Conservation (phyloP, 345 rosid genomes). For the Raphanus raphanistrum region DNA sequence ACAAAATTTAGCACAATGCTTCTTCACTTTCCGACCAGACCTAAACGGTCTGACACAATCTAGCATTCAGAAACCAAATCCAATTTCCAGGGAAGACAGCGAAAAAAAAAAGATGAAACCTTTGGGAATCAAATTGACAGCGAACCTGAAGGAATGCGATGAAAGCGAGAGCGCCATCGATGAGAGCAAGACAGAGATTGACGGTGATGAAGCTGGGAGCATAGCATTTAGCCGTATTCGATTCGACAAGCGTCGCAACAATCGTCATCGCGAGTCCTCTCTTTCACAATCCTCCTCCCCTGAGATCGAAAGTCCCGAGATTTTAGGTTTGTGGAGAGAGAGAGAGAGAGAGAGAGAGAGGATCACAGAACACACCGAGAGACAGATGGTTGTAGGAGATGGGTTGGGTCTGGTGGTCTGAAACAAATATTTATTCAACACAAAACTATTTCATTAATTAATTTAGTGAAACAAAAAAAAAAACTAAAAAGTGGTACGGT, state of each 20-base stretch:
- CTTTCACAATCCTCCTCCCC: slow-evolving; percentile 14
- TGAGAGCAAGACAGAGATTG: slow-evolving; percentile 37
- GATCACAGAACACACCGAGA: slow-evolving; percentile 29
- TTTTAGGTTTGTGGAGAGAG: slow-evolving; percentile 35
- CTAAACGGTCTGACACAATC: slow-evolving; percentile 1
- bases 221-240: slow-evolving; percentile 23
- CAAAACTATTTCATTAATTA: background rate
- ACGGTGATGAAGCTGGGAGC: slow-evolving; percentile 37
- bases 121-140: background rate
- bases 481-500: slow-evolving; percentile 12
- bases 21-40: slow-evolving; percentile 7
- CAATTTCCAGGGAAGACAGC: background rate
- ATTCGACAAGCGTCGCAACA: slow-evolving; percentile 15
- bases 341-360: background rate
- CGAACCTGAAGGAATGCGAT: slow-evolving; percentile 40
- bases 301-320: slow-evolving; percentile 38
- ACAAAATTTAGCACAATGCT: slow-evolving; percentile 16
- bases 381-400: slow-evolving; percentile 39
- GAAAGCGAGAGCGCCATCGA: slow-evolving; percentile 38
- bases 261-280: slow-evolving; percentile 10
- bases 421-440: background rate
- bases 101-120: background rate
- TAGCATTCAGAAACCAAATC: slow-evolving; percentile 13
- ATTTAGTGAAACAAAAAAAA: background rate
- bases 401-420: slow-evolving; percentile 41